Base-by-base conservation (phyloP, 1,284 basidiomycete genomes). In the Microbotryum silenes-acaulis region DNA sequence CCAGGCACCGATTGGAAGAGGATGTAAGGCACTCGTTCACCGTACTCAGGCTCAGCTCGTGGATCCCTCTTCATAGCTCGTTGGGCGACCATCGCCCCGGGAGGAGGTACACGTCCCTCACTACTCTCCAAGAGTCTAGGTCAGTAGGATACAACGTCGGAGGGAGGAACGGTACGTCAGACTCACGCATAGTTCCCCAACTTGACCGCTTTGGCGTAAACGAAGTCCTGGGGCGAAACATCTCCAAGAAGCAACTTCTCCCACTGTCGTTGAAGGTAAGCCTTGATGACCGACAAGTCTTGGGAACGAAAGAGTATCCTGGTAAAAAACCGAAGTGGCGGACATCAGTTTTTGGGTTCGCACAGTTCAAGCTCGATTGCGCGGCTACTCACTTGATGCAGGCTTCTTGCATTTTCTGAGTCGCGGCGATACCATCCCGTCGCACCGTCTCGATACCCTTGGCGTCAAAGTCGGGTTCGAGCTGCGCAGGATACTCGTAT, bases 391-490 rank as follows among this genome's bases (percentile, higher is more conserved):
- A 92, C 91, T 91, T 94, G 61, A 96, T 75, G 70, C 85, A 87
- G 4, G 81, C 84, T 74, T 96, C 91, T 8, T 87, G 84, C 82
- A 96, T 91, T 77, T 93, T 94, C 71, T 84, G 82, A 72, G 91
- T 88, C 0, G 91, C 92, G 2, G 84, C 82, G 49, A 92, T 84
- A 7, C 90, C 90, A 72, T 98, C 96, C 57, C 94, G 80, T 6
- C 96, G 82, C 25, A 98, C 88, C 0, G 92, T 97, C 77, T 98
- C 96, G 62, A 98, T 97, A 0, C 94, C 96, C 75, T 98, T 97
- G 6, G 92, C 96, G 70, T 98, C 94, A 70, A 98, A 97, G 0
- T 78, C 79, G 0, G 92, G 89, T 56, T 87, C 85, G 2, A 67
- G 74, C 20, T 96, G 89, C 65, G 91, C 86, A 0, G 85, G 81